A percentile compares a stretch with the other conserved stretches of the same genome.
Conservation (phyloP, 345 rosid species). For the Iberis pinnata region DNA sequence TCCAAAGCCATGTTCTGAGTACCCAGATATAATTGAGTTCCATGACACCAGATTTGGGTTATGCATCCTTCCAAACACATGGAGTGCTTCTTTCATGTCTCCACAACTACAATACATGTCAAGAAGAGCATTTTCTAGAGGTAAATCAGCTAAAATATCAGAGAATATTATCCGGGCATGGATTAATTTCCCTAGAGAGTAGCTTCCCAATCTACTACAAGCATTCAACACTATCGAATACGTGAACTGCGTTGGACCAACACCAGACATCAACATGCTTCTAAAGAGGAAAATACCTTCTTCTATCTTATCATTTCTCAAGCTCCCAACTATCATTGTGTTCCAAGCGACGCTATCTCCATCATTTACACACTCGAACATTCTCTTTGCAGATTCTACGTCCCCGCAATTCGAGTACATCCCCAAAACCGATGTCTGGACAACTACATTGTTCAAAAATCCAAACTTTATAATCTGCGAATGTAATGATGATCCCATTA, state of each 20-base stretch:
- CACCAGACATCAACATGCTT: conserved; percentile 47
- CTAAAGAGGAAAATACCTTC: conserved; percentile 41
- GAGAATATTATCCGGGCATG: conserved; percentile 52
- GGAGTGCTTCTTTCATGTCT: conserved; percentile 36
- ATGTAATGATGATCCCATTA: conserved; percentile 49
- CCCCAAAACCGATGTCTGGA: conserved; percentile 73
- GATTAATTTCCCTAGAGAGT: conserved; percentile 36
- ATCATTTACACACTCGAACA: conserved; percentile 38
- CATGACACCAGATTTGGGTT: conserved; percentile 62
- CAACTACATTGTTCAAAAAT: conserved; percentile 35
- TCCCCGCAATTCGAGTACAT: conserved; percentile 65
- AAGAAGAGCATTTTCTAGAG: conserved; percentile 67
- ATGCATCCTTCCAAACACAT: conserved; percentile 41
- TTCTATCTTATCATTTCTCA: conserved; percentile 51
- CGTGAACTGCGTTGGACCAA: conserved; percentile 54
- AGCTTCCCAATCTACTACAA: conserved; percentile 48
- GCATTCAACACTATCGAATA: conserved; percentile 66
- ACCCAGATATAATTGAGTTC: conserved; percentile 76
- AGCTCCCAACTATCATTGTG: conserved; percentile 54
- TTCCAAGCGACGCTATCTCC: conserved; percentile 78
- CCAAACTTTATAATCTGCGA: conserved; percentile 47
- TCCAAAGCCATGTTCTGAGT: conserved; percentile 51
- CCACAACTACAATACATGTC: conserved; percentile 77
- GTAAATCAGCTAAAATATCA: conserved; percentile 49
- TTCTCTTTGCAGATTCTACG: conserved; percentile 44